phyloP scores from a whole-genome alignment of 2,329 filamentous ascomycete species.

The Dactylellina haptotyla region DNA sequence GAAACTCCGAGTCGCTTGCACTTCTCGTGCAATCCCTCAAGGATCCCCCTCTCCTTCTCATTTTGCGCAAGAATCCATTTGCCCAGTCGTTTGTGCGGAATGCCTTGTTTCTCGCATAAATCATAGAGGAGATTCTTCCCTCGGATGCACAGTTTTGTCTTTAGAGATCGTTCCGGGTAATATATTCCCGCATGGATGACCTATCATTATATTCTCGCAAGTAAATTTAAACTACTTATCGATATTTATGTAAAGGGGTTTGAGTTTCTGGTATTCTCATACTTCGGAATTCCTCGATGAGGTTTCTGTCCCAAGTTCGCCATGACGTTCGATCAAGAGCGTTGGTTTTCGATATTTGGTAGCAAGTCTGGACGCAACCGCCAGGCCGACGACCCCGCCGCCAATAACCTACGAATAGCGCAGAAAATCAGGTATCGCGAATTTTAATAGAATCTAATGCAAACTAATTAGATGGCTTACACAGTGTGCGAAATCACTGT shows the following conservation, averaged over 20 bases:
- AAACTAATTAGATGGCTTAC: conserved; percentile 56
- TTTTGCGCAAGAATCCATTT: conserved; percentile 97
- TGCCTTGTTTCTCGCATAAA: conserved; percentile 74
- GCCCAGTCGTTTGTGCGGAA: conserved; percentile 78
- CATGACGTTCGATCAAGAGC: conserved; percentile 82
- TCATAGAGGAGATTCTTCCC: conserved; percentile 82
- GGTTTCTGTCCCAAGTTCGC: conserved; percentile 81
- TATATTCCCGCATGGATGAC: conserved; percentile 97
- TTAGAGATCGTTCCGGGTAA: conserved; percentile 79
- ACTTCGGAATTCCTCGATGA: conserved; percentile 89
- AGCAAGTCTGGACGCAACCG: conserved; percentile 78
- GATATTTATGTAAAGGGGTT: no score
- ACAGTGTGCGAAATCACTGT: conserved; percentile 61
- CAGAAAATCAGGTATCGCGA: background rate
- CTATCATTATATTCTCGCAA: conserved; percentile 59
- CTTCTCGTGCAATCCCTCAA: conserved; percentile 66
- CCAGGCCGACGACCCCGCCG: conserved; percentile 80
- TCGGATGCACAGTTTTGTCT: conserved; percentile 81
- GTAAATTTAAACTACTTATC: no score
- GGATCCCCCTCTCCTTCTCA: conserved; percentile 72
- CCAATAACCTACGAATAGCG: conserved; percentile 68
- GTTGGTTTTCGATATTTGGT: conserved; percentile 70
- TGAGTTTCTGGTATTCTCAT: conserved; percentile 21
- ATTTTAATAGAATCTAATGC: background rate
- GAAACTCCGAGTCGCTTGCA: conserved; percentile 69